Percentiles rank a stretch among this genome's conserved stretches.
Evolutionary conservation across 306 rosid species (phyloP).

Genomic region (Acacia melanoxylon): DNA sequence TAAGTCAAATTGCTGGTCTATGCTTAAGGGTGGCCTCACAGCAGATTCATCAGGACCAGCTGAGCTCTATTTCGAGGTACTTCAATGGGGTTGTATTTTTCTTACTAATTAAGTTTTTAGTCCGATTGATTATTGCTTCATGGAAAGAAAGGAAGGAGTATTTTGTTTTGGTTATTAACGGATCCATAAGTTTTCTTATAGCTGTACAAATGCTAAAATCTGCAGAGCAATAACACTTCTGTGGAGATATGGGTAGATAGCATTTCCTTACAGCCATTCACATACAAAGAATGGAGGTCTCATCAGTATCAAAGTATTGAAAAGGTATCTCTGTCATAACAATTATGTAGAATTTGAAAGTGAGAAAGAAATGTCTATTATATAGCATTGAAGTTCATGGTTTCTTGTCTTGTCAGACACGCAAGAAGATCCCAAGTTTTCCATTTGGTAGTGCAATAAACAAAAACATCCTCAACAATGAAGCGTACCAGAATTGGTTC

Average conservation of each 20-base stretch:
- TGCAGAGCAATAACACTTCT: slow-evolving; percentile 49
- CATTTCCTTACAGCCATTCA: slow-evolving; percentile 60
- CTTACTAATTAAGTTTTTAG: not conserved
- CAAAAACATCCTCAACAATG: slow-evolving; percentile 51
- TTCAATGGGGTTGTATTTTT: not conserved
- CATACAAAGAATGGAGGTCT: slow-evolving; percentile 45
- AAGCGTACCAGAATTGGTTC: slow-evolving; percentile 65
- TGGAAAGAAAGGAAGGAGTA: not conserved
- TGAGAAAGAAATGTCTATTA: not conserved
- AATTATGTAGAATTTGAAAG: not conserved
- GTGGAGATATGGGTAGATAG: slow-evolving; percentile 59
- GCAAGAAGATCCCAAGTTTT: slow-evolving; percentile 46
- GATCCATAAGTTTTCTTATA: not conserved
- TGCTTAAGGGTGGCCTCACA: slow-evolving; percentile 82
- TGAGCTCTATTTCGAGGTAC: slow-evolving; percentile 72
- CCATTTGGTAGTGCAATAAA: slow-evolving; percentile 68
- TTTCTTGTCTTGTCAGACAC: slow-evolving; percentile 39
- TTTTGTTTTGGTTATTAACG: not conserved
- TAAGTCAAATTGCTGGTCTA: slow-evolving; percentile 69
- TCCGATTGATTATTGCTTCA: not conserved
- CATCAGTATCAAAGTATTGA: slow-evolving; percentile 52
- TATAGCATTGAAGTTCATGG: not conserved
- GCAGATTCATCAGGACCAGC: slow-evolving; percentile 54
- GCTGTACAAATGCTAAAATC: not conserved
- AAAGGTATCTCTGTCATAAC: slow-evolving; percentile 32